Conservation (phyloP, 768 basidiomycete species). For the Termitomyces sp. region DNA sequence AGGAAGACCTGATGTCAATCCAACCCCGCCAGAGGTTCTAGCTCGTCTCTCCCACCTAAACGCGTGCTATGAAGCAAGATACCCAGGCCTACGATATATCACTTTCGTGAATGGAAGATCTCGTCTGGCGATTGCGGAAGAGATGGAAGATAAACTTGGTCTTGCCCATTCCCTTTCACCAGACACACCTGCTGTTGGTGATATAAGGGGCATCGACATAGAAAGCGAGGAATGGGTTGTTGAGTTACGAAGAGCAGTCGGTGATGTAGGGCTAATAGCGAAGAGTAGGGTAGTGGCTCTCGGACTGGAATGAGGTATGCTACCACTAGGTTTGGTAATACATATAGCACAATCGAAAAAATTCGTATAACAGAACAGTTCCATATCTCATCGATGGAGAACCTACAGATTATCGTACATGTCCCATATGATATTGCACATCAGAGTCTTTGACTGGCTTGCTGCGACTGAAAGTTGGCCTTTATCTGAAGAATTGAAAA, state of each 20-base stretch:
- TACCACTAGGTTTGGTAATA: neutral
- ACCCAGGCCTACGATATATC: slow-evolving; percentile 80
- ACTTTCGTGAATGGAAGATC: slow-evolving; percentile 89
- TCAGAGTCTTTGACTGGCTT: slow-evolving; percentile 10
- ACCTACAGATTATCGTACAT: neutral
- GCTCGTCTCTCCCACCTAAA: slow-evolving; percentile 74
- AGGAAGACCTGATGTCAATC: slow-evolving; percentile 33
- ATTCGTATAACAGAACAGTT: slow-evolving; percentile 3
- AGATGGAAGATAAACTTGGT: slow-evolving; percentile 71
- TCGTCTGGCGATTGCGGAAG: slow-evolving; percentile 65
- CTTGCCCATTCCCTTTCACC: slow-evolving; percentile 49
- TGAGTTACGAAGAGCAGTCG: slow-evolving; percentile 72
- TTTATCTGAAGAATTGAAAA: slow-evolving; percentile 11
- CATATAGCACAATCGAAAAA: neutral
- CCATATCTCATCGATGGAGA: neutral
- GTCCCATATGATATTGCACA: slow-evolving; percentile 7
- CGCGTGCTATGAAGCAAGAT: slow-evolving; percentile 67
- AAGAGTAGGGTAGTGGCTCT: slow-evolving; percentile 57
- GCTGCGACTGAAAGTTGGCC: slow-evolving; percentile 13
- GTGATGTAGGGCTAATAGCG: slow-evolving; percentile 75
- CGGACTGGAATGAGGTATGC: slow-evolving; percentile 31
- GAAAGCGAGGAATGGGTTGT: slow-evolving; percentile 50
- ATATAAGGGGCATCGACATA: slow-evolving; percentile 33
- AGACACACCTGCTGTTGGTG: slow-evolving; percentile 35
- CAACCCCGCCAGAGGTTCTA: slow-evolving; percentile 74